phyloP scores from a whole-genome alignment of 441 rosid species.

The Sinapis alba region DNA sequence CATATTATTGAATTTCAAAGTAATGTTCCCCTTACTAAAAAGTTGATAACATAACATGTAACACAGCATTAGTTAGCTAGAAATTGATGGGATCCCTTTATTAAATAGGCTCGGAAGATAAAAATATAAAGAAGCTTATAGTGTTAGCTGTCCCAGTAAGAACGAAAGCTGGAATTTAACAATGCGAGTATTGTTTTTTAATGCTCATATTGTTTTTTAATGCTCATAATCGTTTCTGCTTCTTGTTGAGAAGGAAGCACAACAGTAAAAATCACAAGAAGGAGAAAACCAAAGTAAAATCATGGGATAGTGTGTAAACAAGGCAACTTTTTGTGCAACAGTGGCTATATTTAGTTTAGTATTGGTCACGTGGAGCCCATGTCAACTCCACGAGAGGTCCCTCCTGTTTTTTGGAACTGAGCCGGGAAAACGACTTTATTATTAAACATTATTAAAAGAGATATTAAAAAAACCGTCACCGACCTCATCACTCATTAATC shows the following conservation, averaged over 20 bases:
- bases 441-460: neutral
- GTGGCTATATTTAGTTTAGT: neutral
- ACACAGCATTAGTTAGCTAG: neutral
- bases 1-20: neutral
- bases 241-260: neutral
- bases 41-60: neutral
- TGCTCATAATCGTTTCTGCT: neutral
- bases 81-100: neutral
- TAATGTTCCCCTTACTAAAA: neutral
- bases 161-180: neutral
- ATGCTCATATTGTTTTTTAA: neutral
- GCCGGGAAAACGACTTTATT: constrained; percentile 19
- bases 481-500: constrained; percentile 37
- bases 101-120: neutral
- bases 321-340: neutral
- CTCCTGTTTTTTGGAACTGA: constrained; percentile 26
- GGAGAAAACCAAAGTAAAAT: neutral
- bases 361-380: constrained; percentile 34
- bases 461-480: constrained; percentile 47
- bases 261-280: neutral
- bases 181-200: neutral
- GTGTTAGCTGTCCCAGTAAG: neutral
- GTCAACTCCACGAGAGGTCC: constrained; percentile 28
- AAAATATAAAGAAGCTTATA: neutral
- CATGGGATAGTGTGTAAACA: neutral